Evolutionary conservation across 1,284 basidiomycete species (phyloP).

Genomic region (Earliella scabrosa): DNA sequence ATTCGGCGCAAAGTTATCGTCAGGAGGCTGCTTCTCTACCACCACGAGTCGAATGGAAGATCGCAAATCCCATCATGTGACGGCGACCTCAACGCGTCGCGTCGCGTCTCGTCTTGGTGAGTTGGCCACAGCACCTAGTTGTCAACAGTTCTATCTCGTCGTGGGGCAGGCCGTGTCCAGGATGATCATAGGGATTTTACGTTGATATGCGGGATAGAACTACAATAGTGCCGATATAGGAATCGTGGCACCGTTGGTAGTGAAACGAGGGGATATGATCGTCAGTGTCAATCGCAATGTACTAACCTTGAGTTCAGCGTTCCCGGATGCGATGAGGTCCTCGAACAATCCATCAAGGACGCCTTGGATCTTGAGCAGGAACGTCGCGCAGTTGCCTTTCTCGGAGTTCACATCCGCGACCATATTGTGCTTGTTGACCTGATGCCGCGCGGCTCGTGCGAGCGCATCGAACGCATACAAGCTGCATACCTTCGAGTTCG

Average conservation of each 20-base stretch:
- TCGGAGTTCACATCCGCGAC: slow-evolving; percentile 56
- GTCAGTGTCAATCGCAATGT: slow-evolving; percentile 15
- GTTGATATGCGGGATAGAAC: too few species aligned
- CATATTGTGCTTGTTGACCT: slow-evolving; percentile 66
- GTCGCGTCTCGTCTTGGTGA: slow-evolving; percentile 3
- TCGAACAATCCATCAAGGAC: slow-evolving; percentile 83
- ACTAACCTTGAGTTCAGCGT: slow-evolving; percentile 84
- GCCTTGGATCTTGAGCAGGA: slow-evolving; percentile 85
- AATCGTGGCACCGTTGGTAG: too few species aligned
- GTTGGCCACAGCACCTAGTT: background rate
- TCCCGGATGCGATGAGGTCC: slow-evolving; percentile 72
- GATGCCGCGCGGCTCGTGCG: slow-evolving; percentile 77
- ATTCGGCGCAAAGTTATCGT: slow-evolving; percentile 35
- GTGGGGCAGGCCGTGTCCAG: too few species aligned
- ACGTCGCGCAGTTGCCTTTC: slow-evolving; percentile 78
- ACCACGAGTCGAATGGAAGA: slow-evolving; percentile 10
- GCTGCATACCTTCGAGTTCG: slow-evolving; percentile 75
- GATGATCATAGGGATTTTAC: too few species aligned
- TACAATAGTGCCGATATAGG: too few species aligned
- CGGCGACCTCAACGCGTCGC: slow-evolving; percentile 1
- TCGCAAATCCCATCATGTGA: slow-evolving; percentile 27
- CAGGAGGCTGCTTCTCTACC: slow-evolving; percentile 34
- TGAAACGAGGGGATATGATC: background rate
- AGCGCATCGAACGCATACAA: slow-evolving; percentile 92
- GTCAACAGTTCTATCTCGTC: background rate